Conservation (phyloP, 2,329 filamentous ascomycete genomes). For the Microsporum audouinii region DNA sequence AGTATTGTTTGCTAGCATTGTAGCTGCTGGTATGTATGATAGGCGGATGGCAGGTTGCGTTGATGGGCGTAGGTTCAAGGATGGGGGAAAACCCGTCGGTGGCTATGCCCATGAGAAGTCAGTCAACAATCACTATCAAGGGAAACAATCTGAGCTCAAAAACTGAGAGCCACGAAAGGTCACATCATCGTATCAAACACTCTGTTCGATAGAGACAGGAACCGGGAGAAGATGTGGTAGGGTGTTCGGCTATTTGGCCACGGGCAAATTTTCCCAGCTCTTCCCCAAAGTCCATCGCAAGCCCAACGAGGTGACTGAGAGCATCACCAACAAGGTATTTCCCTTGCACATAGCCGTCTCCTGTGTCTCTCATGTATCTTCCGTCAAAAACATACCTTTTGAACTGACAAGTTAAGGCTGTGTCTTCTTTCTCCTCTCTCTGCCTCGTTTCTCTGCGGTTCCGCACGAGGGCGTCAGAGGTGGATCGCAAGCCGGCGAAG, state of each 20-base stretch:
- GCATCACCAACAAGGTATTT: not conserved
- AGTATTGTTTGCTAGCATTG: not conserved
- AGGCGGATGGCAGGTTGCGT: not conserved
- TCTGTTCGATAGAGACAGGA: not conserved
- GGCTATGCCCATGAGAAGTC: not conserved
- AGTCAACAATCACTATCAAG: not conserved
- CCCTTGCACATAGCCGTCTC: not conserved
- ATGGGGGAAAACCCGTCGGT: not conserved
- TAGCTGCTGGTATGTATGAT: not conserved
- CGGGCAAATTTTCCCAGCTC: not conserved
- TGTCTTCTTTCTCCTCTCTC: not conserved
- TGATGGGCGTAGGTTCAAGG: not conserved
- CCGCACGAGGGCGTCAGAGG: not conserved
- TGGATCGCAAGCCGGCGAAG: not conserved
- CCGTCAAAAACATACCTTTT: not conserved
- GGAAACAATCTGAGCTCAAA: not conserved
- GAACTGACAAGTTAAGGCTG: not conserved
- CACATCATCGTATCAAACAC: not conserved
- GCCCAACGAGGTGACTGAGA: not conserved
- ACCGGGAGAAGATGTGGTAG: not conserved
- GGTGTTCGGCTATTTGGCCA: not conserved
- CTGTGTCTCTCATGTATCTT: not conserved
- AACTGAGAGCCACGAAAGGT: not conserved
- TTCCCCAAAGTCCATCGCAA: not conserved
- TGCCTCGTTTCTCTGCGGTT: not conserved